Conservation (phyloP, 2,329 filamentous ascomycete species). For the Dactylellina drechsleri region DNA sequence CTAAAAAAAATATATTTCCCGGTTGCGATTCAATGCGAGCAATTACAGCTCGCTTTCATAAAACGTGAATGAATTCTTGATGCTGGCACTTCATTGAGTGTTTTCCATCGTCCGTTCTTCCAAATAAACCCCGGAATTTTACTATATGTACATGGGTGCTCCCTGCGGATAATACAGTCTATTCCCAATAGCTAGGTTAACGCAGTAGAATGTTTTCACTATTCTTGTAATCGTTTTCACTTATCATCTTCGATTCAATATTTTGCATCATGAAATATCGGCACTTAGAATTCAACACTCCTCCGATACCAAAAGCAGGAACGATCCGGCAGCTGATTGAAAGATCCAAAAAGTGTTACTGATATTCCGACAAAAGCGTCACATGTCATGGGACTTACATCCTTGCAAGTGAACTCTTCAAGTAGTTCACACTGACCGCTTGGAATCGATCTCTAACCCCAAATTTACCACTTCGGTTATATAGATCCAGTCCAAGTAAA, state of each 20-base stretch:
- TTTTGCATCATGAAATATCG: slow-evolving; percentile 44
- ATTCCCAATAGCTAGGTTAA: slow-evolving; percentile 11
- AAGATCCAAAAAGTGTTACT: background rate
- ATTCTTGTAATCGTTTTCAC: background rate
- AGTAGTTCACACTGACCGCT: slow-evolving; percentile 79
- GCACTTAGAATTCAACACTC: slow-evolving; percentile 48
- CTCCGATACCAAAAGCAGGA: slow-evolving; percentile 52
- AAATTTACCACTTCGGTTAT: slow-evolving; percentile 72
- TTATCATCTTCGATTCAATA: slow-evolving; percentile 36
- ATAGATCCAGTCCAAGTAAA: slow-evolving; percentile 83
- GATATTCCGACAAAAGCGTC: background rate
- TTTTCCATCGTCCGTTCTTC: background rate
- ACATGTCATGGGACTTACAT: slow-evolving; percentile 65
- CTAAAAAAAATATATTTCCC: background rate
- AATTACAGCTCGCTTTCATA: background rate
- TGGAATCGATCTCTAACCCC: slow-evolving; percentile 71
- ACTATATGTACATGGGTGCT: slow-evolving; percentile 10
- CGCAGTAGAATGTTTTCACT: slow-evolving; percentile 21
- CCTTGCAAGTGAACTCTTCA: slow-evolving; percentile 76
- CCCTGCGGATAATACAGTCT: slow-evolving; percentile 3
- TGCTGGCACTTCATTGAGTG: too few relatives aligned
- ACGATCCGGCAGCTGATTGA: slow-evolving; percentile 45
- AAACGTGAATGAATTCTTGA: background rate
- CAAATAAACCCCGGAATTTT: background rate
- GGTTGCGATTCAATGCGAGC: too few relatives aligned